A percentile compares a stretch with the other conserved stretches of the same genome.
Evolutionary conservation across 148 eudicot genomes (phyloP).

Genomic region (Suaeda aralocaspica): DNA sequence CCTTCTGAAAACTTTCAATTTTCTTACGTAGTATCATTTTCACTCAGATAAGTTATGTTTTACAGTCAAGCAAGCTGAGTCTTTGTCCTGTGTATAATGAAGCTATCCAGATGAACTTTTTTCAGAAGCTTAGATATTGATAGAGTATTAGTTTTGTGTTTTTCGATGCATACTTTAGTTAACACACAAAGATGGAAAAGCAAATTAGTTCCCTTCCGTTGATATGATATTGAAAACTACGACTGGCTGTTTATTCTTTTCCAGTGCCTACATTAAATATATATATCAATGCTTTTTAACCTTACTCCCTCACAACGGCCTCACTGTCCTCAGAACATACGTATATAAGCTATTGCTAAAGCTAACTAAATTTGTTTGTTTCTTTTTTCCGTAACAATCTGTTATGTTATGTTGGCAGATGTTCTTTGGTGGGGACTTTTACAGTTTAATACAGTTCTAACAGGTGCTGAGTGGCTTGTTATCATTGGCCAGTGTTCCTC

Average conservation of each 20-base stretch:
- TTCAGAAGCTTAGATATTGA: too few relatives aligned
- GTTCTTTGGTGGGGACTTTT: conserved; percentile 97
- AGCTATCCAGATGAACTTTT: too few relatives aligned
- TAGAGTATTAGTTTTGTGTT: too few relatives aligned
- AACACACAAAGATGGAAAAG: too few relatives aligned
- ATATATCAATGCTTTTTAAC: neutral
- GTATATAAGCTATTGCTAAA: neutral
- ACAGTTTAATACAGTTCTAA: conserved; percentile 71
- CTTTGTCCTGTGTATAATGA: too few relatives aligned
- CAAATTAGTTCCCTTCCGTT: too few relatives aligned
- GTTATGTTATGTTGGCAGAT: conserved; percentile 42
- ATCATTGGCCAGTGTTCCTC: conserved; percentile 81
- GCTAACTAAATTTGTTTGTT: neutral
- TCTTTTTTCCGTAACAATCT: neutral
- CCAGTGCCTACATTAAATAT: neutral
- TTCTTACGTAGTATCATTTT: too few relatives aligned
- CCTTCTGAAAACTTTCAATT: neutral
- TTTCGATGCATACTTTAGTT: too few relatives aligned
- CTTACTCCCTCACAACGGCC: neutral
- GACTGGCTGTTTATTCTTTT: neutral
- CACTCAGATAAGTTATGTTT: too few relatives aligned
- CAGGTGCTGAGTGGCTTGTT: conserved; percentile 87
- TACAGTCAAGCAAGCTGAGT: too few relatives aligned
- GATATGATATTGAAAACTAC: too few relatives aligned
- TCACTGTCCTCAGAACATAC: too few relatives aligned